Evolutionary conservation across 345 rosid genomes (phyloP), one percentile per base, ranked within the genome.

Genomic region (Syzygium aromaticum): DNA sequence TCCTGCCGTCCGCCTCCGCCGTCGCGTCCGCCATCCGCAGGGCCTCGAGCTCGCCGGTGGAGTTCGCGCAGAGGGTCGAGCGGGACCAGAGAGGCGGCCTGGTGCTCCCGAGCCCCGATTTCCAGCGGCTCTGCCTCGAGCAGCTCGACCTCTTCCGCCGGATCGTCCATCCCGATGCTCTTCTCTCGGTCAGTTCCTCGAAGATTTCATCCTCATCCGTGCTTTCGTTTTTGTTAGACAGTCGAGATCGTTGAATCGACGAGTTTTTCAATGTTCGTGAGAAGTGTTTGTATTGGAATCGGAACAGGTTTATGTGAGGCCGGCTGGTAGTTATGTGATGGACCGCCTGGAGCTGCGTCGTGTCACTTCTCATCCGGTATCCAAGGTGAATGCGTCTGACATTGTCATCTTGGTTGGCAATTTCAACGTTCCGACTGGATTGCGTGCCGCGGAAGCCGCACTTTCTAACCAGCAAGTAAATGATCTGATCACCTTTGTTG

Each of bases 241-340:
- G 53, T 84, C 43, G 53, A 23, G 85, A 51, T 84, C 43, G 13
- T 53, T n/a, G 85, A 46, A n/a, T 22, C 80, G 25, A 73, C 19
- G 80, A 38, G 6, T 19, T 38, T 73, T 73, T 33, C 23, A 10
- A 73, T 38, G 27, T 38, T 73, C 43, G 5, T 73, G 80, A 5
- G 27, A 22, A 73, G 8, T 6, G 27, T 73, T 73, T 73, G 14
- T 25, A 19, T 38, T 73, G 7, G 80, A 38, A 19, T 73, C 38
- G 84, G 43, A 84, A 19, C 87, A 96, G 99, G 93, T 97, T 84
- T 97, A 96, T 85, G 98, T 95, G 88, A 93, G 98, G 90, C 99
- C 98, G 22, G 98, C 99, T 17, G 98, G 98, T 87, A 95, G 99
- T 67, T 96, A 97, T 85, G 98, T 97, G 28, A 97, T 95, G 99